Evolutionary conservation across 306 rosid genomes (phyloP), one percentile per base, ranked within the genome.

Genomic region (Dalbergia cochinchinensis): DNA sequence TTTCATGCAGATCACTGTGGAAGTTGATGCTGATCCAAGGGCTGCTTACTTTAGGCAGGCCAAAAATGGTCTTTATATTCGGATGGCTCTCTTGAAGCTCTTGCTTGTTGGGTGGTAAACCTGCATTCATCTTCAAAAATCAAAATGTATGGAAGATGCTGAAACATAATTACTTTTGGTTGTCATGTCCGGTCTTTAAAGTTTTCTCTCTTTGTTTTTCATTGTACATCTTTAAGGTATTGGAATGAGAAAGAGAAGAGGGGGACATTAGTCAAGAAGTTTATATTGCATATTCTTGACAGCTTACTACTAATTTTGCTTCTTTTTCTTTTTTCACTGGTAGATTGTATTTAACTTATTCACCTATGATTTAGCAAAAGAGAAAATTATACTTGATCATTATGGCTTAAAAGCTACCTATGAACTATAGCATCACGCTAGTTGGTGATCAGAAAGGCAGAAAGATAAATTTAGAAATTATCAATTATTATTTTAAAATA

Each of bases 1-100:
- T 74, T 77, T 65, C 8, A 65, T 88, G 86, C 87, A 94, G 97
- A 92, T 92, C 78, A 84, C 90, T 2, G 88, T 85, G 62, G 97
- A 90, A 53, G 96, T 92, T 76, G 96, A 94, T 83, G 65, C 48
- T 73, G 96, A 94, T 86, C 85, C 91, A 3, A 87, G 94, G 76
- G 97, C 94, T 68, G 94, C 96, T 78, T 90, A 89, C 86, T 94
- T 94, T 73, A 86, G 94, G 79, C 98, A 92, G 64, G 97, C 96
- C 68, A 92, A 94, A 86, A 92, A 94, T 37, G 96, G 98, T 77
- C 89, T 89, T n/a, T 88, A 86, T 69, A 94, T 89, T 61, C 82
- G 97, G 74, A 92, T 94, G 98, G 94, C 97, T 3, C 90, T 92
- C 71, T 65, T 92, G 83, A 92, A 94, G 71, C 98, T 94, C 86